Evolutionary conservation across 2,329 filamentous ascomycete species (phyloP).

Genomic region (Trichocomaceae sp.): DNA sequence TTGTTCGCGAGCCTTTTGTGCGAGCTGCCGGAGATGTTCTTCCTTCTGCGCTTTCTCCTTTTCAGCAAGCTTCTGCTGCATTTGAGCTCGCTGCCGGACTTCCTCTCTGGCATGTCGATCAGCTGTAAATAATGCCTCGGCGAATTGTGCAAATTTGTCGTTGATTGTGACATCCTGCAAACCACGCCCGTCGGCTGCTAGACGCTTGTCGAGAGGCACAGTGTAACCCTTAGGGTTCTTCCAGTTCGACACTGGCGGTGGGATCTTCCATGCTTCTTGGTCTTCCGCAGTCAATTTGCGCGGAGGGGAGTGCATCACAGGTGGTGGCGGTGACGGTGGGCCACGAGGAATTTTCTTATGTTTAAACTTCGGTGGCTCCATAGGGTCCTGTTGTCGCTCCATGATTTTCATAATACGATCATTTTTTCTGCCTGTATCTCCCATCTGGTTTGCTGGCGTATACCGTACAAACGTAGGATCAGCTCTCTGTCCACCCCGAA

Average conservation of each 20-base stretch:
- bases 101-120: conserved; percentile 93
- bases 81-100: conserved; percentile 80
- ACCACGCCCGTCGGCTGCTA: conserved; percentile 87
- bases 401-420: conserved; percentile 99
- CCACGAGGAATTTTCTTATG: conserved; percentile 96
- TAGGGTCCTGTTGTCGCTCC: conserved; percentile 83
- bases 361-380: conserved; percentile 98
- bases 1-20: conserved; percentile 87
- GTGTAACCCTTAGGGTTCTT: conserved; percentile 99
- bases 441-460: conserved; percentile 95
- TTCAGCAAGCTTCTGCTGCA: conserved; percentile 94
- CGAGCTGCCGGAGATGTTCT: conserved; percentile 78
- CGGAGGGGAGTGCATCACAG: conserved; percentile 90
- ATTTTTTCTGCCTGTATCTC: conserved; percentile 73
- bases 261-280: conserved; percentile 91
- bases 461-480: conserved; percentile 94
- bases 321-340: conserved; percentile 84
- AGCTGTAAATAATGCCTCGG: conserved; percentile 87
- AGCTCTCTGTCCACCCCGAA: conserved; percentile 70
- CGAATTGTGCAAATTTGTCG: conserved; percentile 96
- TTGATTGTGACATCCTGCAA: conserved; percentile 94
- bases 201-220: conserved; percentile 86
- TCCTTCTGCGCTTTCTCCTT: conserved; percentile 95
- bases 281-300: conserved; percentile 94
- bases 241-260: conserved; percentile 91